Evolutionary conservation across 2,329 filamentous ascomycete species (phyloP), one percentile per base, ranked within the genome.

Genomic region (Catunica adiposa): DNA sequence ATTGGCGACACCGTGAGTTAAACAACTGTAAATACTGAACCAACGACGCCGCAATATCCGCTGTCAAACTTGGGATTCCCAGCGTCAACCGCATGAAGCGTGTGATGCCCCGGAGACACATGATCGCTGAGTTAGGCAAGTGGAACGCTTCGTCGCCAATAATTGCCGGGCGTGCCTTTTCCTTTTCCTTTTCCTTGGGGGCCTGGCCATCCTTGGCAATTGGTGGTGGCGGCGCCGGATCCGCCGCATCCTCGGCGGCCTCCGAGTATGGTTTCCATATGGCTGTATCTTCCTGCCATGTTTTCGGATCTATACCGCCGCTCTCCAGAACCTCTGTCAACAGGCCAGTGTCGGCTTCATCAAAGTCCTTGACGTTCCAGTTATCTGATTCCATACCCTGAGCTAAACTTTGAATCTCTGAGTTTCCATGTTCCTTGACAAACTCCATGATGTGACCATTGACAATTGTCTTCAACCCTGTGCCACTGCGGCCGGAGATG

Each of bases 1-100:
- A 78, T 66, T 98, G 92, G n/a, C 86, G 94, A 57, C 89, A 89
- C 20, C 92, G 84, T 1, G 89, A 96, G 67, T 98, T 96, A 75
- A 97, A 98, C 3, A 94, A 76, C 61, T 92, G 86, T 14, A 97
- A 75, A 64, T 94, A 94, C 22, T 92, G 83, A 44, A 96, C 73
- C 9, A 98, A 77, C 0, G 82, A 83, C 2, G 78, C 73, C 0
- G 87, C 85, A 54, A 96, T 83, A 58, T 96, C 89, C 1, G 82
- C 75, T 1, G 88, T 86, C 80, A 96, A 89, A 59, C 84, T 90
- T 1, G 92, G 90, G 57, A 97, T 90, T 31, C 83, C 83, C 3
- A 86, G 77, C 57, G 90, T 83, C 3, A 98, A 77, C 59, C 86
- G 85, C 60, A 95, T 75, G 67, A 94, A 94, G 15, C 82, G 79